Conservation (phyloP, 805 yeast genomes). For the Zygosaccharomyces siamensis region DNA sequence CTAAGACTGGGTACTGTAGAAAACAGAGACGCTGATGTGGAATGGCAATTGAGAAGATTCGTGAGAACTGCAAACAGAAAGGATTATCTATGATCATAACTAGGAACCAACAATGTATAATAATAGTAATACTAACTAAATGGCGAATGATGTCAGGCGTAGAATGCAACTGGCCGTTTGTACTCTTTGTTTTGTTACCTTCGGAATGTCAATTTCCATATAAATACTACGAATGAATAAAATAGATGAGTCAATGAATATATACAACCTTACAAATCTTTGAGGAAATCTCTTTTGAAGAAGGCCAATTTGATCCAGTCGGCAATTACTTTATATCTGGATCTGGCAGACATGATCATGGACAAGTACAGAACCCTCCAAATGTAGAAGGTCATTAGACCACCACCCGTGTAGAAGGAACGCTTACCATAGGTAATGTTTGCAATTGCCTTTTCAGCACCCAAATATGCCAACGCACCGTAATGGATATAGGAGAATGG, state of each 20-base stretch:
- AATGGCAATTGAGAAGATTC: constrained; percentile 91
- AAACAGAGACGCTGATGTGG: constrained; percentile 95
- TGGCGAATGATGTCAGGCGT: too few species aligned
- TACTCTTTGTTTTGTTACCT: neutral
- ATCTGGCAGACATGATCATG: constrained; percentile 84
- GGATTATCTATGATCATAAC: constrained; percentile 53
- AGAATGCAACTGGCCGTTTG: too few species aligned
- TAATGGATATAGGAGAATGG: constrained; percentile 80
- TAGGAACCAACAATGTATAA: neutral
- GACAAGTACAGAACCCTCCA: constrained; percentile 90
- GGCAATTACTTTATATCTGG: constrained; percentile 75
- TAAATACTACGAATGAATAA: neutral
- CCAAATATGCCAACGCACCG: constrained; percentile 91
- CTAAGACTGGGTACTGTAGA: constrained; percentile 85
- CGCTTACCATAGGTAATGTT: constrained; percentile 77
- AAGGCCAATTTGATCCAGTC: constrained; percentile 87
- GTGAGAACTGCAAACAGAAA: constrained; percentile 94
- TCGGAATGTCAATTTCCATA: neutral
- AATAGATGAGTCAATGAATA: constrained; percentile 1
- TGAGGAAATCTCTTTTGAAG: constrained; percentile 91
- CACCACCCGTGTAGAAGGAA: constrained; percentile 81
- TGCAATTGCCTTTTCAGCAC: constrained; percentile 91
- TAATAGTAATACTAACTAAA: neutral
- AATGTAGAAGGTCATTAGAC: constrained; percentile 79
- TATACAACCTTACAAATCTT: constrained; percentile 49